Evolutionary conservation across 345 rosid species (phyloP).

Genomic region (Trapa bicornis): DNA sequence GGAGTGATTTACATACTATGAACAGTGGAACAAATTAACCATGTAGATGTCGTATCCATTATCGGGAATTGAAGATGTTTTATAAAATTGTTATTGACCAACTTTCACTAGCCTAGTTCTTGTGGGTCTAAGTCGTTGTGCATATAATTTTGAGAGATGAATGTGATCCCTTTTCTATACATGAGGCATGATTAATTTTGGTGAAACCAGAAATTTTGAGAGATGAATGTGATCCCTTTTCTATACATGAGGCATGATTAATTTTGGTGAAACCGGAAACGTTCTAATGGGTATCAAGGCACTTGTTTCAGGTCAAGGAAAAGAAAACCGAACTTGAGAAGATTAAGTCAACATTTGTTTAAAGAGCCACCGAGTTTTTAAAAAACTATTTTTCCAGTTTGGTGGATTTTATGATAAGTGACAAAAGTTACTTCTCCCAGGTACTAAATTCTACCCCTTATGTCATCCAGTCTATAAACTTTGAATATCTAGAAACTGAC

Average conservation of each 20-base stretch:
- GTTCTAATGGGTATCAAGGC: neutral
- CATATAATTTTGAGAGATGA: neutral
- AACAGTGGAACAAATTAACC: neutral
- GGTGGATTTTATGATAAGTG: constrained; percentile 98
- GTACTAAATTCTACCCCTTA: constrained; percentile 20
- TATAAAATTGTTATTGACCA: neutral
- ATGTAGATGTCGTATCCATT: neutral
- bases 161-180: neutral
- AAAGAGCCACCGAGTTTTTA: constrained; percentile 91
- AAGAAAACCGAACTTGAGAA: constrained; percentile 75
- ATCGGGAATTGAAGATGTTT: neutral
- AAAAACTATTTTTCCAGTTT: constrained; percentile 90
- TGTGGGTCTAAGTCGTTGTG: neutral
- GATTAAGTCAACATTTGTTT: constrained; percentile 66
- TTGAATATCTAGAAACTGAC: constrained; percentile 2
- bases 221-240: neutral
- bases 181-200: neutral
- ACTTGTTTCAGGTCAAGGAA: constrained; percentile 56
- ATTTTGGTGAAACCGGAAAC: neutral
- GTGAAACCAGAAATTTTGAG: neutral
- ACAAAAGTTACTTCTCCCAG: constrained; percentile 98
- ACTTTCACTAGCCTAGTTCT: neutral
- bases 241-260: neutral
- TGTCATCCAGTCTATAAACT: neutral
- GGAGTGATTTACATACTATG: neutral